Evolutionary conservation across 495 filamentous ascomycete species (phyloP).

Genomic region (Echria macrotheca): DNA sequence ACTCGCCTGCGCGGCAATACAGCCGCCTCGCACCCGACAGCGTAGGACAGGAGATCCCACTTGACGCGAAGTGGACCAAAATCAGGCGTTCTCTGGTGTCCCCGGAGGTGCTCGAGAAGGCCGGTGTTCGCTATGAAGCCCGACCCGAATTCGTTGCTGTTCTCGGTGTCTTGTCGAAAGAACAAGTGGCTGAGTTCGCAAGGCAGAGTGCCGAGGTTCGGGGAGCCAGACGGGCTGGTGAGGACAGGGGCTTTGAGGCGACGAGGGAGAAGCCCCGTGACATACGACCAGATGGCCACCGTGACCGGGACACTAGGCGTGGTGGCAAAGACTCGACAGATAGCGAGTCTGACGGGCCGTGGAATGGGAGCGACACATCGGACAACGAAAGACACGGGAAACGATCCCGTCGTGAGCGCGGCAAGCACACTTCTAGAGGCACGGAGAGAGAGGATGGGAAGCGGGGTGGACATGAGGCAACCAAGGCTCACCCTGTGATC

Average conservation of each 20-base stretch:
- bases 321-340: neutral
- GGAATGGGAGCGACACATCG: conserved; percentile 20
- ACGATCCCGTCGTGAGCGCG: neutral
- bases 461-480: conserved; percentile 1
- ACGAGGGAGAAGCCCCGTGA: conserved; percentile 3
- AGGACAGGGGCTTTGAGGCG: no score
- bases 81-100: conserved; percentile 61
- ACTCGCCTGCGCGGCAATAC: conserved; percentile 10
- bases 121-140: conserved; percentile 65
- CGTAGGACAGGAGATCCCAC: conserved; percentile 54
- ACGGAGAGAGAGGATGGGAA: conserved; percentile 12
- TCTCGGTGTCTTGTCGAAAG: conserved; percentile 53
- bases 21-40: conserved; percentile 44
- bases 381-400: conserved; percentile 17
- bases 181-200: conserved; percentile 57
- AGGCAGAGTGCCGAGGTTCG: conserved; percentile 52
- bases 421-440: neutral
- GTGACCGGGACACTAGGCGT: conserved; percentile 5
- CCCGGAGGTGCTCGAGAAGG: conserved; percentile 59
- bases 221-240: conserved; percentile 26
- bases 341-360: conserved; percentile 17
- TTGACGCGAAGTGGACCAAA: conserved; percentile 66
- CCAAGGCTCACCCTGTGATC: conserved; percentile 34
- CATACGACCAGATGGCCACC: conserved; percentile 16
- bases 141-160: conserved; percentile 61